Conservation (phyloP, 2,329 filamentous ascomycete genomes). For the Penicillium capsulatum region DNA sequence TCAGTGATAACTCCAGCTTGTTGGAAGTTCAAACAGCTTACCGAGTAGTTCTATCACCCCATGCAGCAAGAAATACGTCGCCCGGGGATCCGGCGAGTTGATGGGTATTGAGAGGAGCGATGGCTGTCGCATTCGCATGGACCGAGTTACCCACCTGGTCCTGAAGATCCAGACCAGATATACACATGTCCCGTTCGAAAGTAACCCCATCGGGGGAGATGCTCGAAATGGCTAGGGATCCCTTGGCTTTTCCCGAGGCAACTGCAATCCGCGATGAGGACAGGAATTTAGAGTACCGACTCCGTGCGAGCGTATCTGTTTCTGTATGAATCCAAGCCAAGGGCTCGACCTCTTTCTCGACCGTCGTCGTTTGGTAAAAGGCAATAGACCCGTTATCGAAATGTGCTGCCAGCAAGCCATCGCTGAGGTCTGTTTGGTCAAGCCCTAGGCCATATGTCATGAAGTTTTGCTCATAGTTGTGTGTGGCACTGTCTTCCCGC, state of each 20-base stretch:
- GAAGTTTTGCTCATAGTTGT: slow-evolving; percentile 39
- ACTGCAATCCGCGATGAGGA: slow-evolving; percentile 50
- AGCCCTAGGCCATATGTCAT: slow-evolving; percentile 45
- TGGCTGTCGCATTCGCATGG: slow-evolving; percentile 32
- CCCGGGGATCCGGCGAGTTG: slow-evolving; percentile 32
- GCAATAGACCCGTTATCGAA: slow-evolving; percentile 48
- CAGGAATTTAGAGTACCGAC: slow-evolving; percentile 53
- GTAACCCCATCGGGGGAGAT: slow-evolving; percentile 46
- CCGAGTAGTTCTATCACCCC: slow-evolving; percentile 54
- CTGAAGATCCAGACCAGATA: slow-evolving; percentile 32
- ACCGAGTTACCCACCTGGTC: slow-evolving; percentile 17
- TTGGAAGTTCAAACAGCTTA: slow-evolving; percentile 18
- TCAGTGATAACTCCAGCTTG: neutral
- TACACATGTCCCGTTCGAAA: slow-evolving; percentile 35
- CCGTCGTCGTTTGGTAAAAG: slow-evolving; percentile 43
- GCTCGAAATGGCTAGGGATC: slow-evolving; percentile 49
- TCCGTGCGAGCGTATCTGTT: slow-evolving; percentile 23
- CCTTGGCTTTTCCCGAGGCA: slow-evolving; percentile 43
- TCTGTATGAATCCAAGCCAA: slow-evolving; percentile 29
- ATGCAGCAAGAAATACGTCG: slow-evolving; percentile 56
- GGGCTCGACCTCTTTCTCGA: slow-evolving; percentile 33
- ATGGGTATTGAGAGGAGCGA: slow-evolving; percentile 34
- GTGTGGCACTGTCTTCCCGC: slow-evolving; percentile 27
- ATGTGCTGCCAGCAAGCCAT: slow-evolving; percentile 49
- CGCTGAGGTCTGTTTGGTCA: slow-evolving; percentile 47